Base-by-base conservation (phyloP, 78 protist genomes). In the Fonticula alba region DNA sequence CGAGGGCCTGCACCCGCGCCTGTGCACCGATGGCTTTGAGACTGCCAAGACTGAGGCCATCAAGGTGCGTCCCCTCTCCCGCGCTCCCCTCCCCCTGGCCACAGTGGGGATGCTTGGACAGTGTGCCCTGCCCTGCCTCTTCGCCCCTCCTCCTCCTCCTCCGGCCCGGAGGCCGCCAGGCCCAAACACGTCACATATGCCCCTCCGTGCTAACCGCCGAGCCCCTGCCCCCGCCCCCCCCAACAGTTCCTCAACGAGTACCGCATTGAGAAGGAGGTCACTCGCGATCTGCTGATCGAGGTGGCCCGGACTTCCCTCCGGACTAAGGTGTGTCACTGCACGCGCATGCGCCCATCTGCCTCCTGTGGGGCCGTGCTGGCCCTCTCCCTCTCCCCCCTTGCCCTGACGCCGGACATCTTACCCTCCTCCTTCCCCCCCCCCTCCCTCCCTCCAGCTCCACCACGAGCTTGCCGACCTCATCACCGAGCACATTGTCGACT, bases 1-100 rank as follows among this genome's bases (percentile, higher is more conserved):
- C 19, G 99, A 95, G 69, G 98, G 98, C 31, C 68, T 93, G 14
- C 99, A 97, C 76, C 98, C 99, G 32, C 85, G 98, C 38, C 64
- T 85, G n/a, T 0, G 95, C 14, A 43, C 85, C 35, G 98, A 94
- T 29, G 99, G 97, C n/a, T 78, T 94, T 35, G 90, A 93, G 20
- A 19, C 73, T 10, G 99, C 99, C 37, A 79, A 78, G 73, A 69
- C 24, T 35, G 58, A 63, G 27, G 68, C 86, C 33, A 55, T 91
- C 32, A 62, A 84, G 31, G 69, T 38, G 37, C 35, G 65, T 67
- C 63, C 62, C 69, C 82, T n/a, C 85, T 81, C 20, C 0, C n/a
- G 27, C 37, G 0, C 46, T 32, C 33, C 59, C 0, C 3, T 6
- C 17, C 27, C 19, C 27, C 51, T 19, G 13, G 51, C 51, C 17